Percentiles rank a stretch among this genome's conserved stretches.
Evolutionary conservation across 108 stramenopile genomes (phyloP).

Genomic region (Bacterosira constricta): DNA sequence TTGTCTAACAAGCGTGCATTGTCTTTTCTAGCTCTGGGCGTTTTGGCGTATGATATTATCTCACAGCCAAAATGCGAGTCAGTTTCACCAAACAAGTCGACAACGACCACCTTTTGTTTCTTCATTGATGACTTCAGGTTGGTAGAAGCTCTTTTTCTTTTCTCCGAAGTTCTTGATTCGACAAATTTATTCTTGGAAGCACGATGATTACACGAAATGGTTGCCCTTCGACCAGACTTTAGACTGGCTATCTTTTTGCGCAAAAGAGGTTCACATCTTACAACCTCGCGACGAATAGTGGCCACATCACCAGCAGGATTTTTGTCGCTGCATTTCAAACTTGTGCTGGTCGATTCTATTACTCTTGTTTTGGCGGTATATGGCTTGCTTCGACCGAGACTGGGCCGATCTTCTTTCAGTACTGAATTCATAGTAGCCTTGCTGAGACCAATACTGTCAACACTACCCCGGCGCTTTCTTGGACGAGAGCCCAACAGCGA

Average conservation of each 20-base stretch:
- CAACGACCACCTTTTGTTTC: constrained; percentile 1
- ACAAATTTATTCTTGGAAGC: background rate
- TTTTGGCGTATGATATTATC: background rate
- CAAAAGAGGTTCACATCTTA: constrained; percentile 4
- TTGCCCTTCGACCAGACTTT: background rate
- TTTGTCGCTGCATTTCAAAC: too few species aligned
- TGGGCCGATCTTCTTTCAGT: background rate
- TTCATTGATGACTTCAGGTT: background rate
- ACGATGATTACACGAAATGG: too few species aligned
- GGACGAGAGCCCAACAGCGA: background rate
- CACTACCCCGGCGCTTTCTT: background rate
- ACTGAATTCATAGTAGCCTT: too few species aligned
- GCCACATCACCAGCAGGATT: background rate
- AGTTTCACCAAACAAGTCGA: constrained; percentile 6
- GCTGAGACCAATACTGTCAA: background rate
- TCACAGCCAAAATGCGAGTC: constrained; percentile 10
- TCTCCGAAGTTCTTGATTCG: background rate
- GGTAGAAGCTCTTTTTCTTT: background rate
- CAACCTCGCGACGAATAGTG: background rate
- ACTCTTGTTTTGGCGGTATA: background rate
- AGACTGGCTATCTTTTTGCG: background rate
- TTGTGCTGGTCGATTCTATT: too few species aligned
- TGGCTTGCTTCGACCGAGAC: background rate
- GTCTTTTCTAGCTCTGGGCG: background rate
- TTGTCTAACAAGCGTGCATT: too few species aligned